These are phyloP conservation scores for Lathyrus tuberosus DNA, from an alignment of 306 rosid genomes.

Conservation along the genomic window DNA sequence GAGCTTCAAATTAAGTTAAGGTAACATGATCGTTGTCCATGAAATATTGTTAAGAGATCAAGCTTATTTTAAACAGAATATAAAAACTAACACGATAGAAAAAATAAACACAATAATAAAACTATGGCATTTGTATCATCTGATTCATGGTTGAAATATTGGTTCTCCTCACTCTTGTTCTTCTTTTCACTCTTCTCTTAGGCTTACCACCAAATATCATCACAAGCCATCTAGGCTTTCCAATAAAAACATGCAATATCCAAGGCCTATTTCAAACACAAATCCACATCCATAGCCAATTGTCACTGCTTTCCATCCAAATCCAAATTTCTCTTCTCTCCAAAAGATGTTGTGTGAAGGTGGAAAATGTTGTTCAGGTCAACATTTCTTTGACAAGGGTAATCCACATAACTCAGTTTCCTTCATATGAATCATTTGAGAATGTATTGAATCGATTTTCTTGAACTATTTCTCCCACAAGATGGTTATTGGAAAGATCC, in stretches of 20 bases:
- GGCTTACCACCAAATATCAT: not conserved
- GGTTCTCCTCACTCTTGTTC: not conserved
- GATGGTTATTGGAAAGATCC: constrained; percentile 41
- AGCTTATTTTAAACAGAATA: too few relatives aligned
- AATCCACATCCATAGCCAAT: constrained; percentile 50
- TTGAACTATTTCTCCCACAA: constrained; percentile 43
- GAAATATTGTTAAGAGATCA: too few relatives aligned
- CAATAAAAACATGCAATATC: constrained; percentile 26
- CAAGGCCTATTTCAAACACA: constrained; percentile 34
- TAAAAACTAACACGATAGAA: too few relatives aligned
- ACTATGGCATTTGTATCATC: not conserved
- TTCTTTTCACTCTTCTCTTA: not conserved
- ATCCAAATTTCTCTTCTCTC: constrained; percentile 13
- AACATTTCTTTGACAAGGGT: constrained; percentile 39
- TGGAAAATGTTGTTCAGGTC: not conserved
- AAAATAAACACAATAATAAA: not conserved
- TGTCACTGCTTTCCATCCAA: constrained; percentile 46
- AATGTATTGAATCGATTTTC: constrained; percentile 51
- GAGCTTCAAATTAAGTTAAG: too few relatives aligned
- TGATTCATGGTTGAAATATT: not conserved
- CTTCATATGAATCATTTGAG: constrained; percentile 37
- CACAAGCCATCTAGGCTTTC: constrained; percentile 1
- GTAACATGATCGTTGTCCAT: too few relatives aligned
- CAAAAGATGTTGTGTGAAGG: not conserved
- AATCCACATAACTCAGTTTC: constrained; percentile 44